Evolutionary conservation across 2,329 filamentous ascomycete genomes (phyloP).

Genomic region (Neofusicoccum parvum): DNA sequence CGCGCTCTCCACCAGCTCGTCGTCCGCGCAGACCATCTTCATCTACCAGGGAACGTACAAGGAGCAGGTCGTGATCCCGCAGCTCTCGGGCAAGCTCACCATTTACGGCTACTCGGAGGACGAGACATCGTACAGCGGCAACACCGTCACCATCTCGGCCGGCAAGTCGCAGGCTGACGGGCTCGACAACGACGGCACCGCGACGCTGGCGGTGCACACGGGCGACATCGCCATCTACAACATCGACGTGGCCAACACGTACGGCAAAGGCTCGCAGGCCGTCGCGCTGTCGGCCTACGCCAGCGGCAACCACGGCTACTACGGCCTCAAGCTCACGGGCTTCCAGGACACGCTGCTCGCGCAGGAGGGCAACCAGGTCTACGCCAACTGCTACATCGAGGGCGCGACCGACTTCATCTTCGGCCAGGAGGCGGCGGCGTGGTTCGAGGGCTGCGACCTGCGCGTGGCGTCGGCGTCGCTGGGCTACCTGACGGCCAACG

Average conservation of each 20-base stretch:
- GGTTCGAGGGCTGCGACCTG: conserved; percentile 42
- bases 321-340: conserved; percentile 55
- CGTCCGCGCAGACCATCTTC: conserved; percentile 58
- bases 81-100: conserved; percentile 50
- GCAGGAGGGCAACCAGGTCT: conserved; percentile 54
- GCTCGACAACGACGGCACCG: conserved; percentile 53
- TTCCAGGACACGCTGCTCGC: conserved; percentile 54
- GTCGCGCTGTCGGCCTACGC: conserved; percentile 55
- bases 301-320: conserved; percentile 53
- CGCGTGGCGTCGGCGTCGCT: conserved; percentile 9
- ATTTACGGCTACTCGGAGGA: conserved; percentile 62
- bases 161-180: conserved; percentile 39
- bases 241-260: conserved; percentile 55
- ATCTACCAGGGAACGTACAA: conserved; percentile 59
- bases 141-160: conserved; percentile 56
- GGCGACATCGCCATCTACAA: conserved; percentile 61
- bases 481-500: conserved; percentile 30
- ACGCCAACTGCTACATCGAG: conserved; percentile 57
- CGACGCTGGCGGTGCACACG: conserved; percentile 48
- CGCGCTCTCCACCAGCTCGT: conserved; percentile 53
- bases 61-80: conserved; percentile 58
- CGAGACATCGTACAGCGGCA: conserved; percentile 51
- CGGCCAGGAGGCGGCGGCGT: conserved; percentile 51
- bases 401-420: conserved; percentile 63
- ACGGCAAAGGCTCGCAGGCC: conserved; percentile 39